A percentile compares a stretch with the other conserved stretches of the same genome.
Conservation (phyloP, 805 yeast genomes). For the Cyberlindnera sargentensis region DNA sequence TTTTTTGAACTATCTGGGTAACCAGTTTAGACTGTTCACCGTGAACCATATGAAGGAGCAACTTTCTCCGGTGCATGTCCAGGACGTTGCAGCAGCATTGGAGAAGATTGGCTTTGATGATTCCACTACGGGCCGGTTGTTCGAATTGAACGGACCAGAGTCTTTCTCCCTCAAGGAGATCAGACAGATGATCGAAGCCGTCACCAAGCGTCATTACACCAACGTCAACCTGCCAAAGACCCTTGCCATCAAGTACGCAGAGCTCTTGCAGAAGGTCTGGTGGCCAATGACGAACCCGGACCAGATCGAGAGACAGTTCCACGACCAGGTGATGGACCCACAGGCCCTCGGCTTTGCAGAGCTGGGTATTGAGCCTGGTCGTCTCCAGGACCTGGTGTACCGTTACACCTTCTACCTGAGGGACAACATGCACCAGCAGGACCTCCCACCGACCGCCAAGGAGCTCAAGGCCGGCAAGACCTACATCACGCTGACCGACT, state of each 20-base stretch:
- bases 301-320: slow-evolving; percentile 63
- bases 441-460: slow-evolving; percentile 34
- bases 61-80: slow-evolving; percentile 65
- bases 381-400: slow-evolving; percentile 43
- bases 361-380: slow-evolving; percentile 57
- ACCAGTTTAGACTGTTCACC: slow-evolving; percentile 54
- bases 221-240: slow-evolving; percentile 33
- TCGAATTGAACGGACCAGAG: slow-evolving; percentile 71
- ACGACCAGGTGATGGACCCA: slow-evolving; percentile 57
- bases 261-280: slow-evolving; percentile 34
- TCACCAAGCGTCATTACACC: slow-evolving; percentile 37
- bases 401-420: slow-evolving; percentile 34
- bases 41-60: slow-evolving; percentile 58
- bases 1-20: slow-evolving; percentile 53
- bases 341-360: slow-evolving; percentile 59
- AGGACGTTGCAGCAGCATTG: slow-evolving; percentile 72
- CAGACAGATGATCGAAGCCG: slow-evolving; percentile 62
- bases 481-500: slow-evolving; percentile 7
- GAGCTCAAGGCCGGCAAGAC: slow-evolving; percentile 24
- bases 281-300: slow-evolving; percentile 53
- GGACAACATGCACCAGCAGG: slow-evolving; percentile 28
- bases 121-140: slow-evolving; percentile 68
- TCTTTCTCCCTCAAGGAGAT: slow-evolving; percentile 53
- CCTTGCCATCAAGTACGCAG: slow-evolving; percentile 29
- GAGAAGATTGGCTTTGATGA: slow-evolving; percentile 79